phyloP scores from a whole-genome alignment of 139 green algal genomes.

The Chlorella sp. region DNA sequence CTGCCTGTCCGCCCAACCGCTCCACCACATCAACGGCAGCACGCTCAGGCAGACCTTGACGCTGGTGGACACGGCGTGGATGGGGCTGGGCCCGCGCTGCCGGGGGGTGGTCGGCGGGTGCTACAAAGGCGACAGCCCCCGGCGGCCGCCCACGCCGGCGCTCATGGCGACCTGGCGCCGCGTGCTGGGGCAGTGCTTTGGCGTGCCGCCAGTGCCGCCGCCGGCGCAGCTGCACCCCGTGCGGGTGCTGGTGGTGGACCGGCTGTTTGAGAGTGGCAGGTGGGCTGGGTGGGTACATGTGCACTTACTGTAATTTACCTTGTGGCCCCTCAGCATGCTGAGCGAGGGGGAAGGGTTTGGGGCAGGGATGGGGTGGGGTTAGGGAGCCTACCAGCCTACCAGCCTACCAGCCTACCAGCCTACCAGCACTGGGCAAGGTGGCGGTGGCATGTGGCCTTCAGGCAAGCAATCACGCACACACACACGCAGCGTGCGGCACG shows the following conservation, averaged over 20 bases:
- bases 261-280: conserved; percentile 1
- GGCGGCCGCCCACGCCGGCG: not conserved
- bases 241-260: not conserved
- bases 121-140: not conserved
- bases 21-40: not conserved
- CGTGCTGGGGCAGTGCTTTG: not conserved
- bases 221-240: not conserved
- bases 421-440: not conserved
- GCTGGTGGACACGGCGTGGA: not conserved
- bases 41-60: not conserved
- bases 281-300: not conserved
- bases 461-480: not conserved
- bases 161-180: not conserved
- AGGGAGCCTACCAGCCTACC: too few relatives aligned
- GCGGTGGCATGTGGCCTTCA: not conserved
- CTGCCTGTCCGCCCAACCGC: not conserved
- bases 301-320: too few relatives aligned
- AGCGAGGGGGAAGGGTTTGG: not conserved
- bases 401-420: too few relatives aligned
- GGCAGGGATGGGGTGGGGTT: not conserved
- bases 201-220: not conserved
- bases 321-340: not conserved
- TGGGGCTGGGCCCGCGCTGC: not conserved
- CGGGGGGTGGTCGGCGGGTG: not conserved
- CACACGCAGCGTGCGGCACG: not conserved